Conservation (phyloP, 768 basidiomycete species). For the Suillus subaureus region DNA sequence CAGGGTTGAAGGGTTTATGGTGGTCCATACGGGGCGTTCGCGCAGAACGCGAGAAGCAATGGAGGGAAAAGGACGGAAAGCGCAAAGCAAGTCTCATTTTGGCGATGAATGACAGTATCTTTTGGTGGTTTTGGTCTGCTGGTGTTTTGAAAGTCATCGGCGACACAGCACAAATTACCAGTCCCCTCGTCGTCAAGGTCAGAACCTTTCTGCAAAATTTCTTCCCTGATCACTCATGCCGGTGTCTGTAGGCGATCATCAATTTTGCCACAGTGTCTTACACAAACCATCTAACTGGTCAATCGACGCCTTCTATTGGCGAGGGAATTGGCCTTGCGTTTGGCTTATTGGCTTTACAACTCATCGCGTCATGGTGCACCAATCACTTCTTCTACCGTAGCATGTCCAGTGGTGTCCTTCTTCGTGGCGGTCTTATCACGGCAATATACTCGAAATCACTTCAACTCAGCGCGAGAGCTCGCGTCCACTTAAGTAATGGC, state of each 20-base stretch:
- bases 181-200: conserved; percentile 80
- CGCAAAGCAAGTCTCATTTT: conserved; percentile 61
- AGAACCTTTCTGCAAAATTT: conserved; percentile 8
- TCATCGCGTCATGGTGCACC: conserved; percentile 64
- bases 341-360: conserved; percentile 66
- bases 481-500: conserved; percentile 82
- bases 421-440: conserved; percentile 85
- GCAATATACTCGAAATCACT: conserved; percentile 83
- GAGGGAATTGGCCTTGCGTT: conserved; percentile 78
- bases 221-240: neutral
- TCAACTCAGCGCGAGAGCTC: conserved; percentile 73
- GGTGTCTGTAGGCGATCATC: conserved; percentile 58
- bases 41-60: conserved; percentile 57
- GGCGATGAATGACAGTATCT: conserved; percentile 78
- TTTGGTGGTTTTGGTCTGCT: conserved; percentile 77
- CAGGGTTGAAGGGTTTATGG: conserved; percentile 53
- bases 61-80: conserved; percentile 66
- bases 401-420: conserved; percentile 73
- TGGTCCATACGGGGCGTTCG: conserved; percentile 59
- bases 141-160: conserved; percentile 62
- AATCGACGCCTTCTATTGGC: conserved; percentile 44
- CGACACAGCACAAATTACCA: conserved; percentile 73
- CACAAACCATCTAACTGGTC: conserved; percentile 41
- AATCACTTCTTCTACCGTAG: conserved; percentile 87
- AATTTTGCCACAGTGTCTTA: conserved; percentile 70